Evolutionary conservation across 2,329 filamentous ascomycete genomes (phyloP).

Genomic region (Cercospora canescens): DNA sequence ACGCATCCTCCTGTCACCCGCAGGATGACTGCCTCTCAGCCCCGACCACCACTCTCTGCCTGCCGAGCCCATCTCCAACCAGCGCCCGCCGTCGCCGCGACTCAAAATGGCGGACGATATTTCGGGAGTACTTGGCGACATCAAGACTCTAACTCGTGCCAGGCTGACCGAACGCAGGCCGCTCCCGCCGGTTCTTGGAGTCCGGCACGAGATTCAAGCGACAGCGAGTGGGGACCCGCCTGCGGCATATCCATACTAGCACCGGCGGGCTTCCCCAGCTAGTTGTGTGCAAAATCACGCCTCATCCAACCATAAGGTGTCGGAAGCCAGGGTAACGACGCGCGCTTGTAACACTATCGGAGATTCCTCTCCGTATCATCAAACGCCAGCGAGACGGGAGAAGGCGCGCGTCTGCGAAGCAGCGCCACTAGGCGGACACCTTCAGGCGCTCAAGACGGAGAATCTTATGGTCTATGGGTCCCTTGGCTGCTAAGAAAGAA

Average conservation of each 20-base stretch:
- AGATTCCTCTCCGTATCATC: not conserved
- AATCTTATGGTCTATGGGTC: not conserved
- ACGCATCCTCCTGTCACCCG: not conserved
- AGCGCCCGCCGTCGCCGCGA: not conserved
- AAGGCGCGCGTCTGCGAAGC: not conserved
- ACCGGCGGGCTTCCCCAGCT: not conserved
- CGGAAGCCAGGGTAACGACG: not conserved
- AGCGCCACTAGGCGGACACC: not conserved
- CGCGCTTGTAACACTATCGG: not conserved
- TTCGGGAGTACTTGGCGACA: too few species aligned
- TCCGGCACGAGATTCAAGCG: not conserved
- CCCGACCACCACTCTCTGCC: not conserved
- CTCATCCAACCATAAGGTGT: not conserved
- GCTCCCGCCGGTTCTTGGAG: not conserved
- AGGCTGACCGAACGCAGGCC: not conserved
- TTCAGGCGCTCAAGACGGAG: not conserved
- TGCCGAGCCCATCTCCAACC: not conserved
- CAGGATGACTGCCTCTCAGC: not conserved
- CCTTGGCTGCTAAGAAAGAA: not conserved
- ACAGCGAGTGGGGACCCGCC: not conserved
- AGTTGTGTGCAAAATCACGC: not conserved
- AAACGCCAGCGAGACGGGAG: not conserved
- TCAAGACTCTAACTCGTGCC: not conserved
- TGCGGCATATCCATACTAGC: constrained; percentile 2
- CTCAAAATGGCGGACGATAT: not conserved